Base-by-base conservation (phyloP, 345 rosid genomes). In the Hibiscus syriacus region DNA sequence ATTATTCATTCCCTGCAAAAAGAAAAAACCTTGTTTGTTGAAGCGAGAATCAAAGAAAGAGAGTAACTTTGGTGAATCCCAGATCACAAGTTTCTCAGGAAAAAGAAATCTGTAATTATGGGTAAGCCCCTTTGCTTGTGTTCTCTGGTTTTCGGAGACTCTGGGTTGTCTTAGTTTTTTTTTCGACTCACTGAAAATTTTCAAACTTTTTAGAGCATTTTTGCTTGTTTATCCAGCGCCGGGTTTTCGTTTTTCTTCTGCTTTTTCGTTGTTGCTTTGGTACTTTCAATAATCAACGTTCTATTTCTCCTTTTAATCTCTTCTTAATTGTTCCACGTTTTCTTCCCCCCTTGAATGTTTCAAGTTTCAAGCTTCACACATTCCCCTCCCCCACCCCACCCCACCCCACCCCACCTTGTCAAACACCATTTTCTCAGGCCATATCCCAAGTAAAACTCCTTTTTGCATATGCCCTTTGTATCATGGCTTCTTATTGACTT, bases 51-150 rank as follows among this genome's bases (percentile, higher is more conserved):
- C 46, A 38, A 38, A 71, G 52, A 72, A 45, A 80, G 69, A 45
- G 34, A 66, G 59, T 6, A 32, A 61, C 26, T 67, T 69, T 12
- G 62, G 69, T 26, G 68, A 66, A 66, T 70, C 36, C 70, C 74
- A 69, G 68, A 68, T 54, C 68, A 23, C 43, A 64, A 68, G 67
- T 58, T 64, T 43, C 34, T 73, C 77, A 34, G 22, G 66, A 63
- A 13, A 78, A n/a, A n/a, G n/a, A n/a, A n/a, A n/a, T n/a, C n/a
- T n/a, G n/a, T n/a, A 62, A 30, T 63, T 73, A 85, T 81, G 92
- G 89, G 93, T 84, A 77, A 52, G 83, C 80, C 46, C 56, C 56
- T 26, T 17, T 39, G 43, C 36, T 66, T 70, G 57, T 34, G 56
- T 72, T 64, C 30, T 71, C 76, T 70, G 70, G 60, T 65, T 64